Evolutionary conservation across 345 rosid species (phyloP).

Genomic region (Populus tremula): DNA sequence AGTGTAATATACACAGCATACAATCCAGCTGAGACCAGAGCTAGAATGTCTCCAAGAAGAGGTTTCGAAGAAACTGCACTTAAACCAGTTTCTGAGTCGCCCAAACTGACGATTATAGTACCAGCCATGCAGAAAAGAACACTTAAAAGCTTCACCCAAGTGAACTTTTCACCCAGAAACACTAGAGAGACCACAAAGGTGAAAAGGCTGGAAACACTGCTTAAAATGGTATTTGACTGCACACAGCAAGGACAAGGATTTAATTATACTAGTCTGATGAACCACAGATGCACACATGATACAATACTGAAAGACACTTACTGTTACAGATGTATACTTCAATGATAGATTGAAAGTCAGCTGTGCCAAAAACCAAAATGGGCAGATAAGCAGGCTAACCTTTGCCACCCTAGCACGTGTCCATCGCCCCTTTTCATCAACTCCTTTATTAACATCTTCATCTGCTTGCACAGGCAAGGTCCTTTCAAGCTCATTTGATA

Average conservation of each 20-base stretch:
- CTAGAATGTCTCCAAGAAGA: conserved; percentile 72
- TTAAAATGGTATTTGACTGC: conserved; percentile 93
- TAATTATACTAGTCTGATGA: conserved; percentile 4
- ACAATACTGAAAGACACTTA: conserved; percentile 31
- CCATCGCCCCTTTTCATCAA: conserved; percentile 88
- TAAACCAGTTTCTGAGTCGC: conserved; percentile 55
- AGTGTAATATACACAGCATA: conserved; percentile 86
- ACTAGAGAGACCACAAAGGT: conserved; percentile 75
- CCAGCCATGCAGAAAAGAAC: conserved; percentile 96
- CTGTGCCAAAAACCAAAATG: conserved; percentile 94
- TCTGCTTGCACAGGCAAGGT: conserved; percentile 23
- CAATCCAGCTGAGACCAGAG: conserved; percentile 70
- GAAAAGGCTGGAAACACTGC: conserved; percentile 90
- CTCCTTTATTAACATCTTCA: conserved; percentile 25
- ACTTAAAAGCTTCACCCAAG: conserved; percentile 82
- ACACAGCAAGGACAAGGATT: conserved; percentile 15
- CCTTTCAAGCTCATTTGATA: conserved; percentile 26
- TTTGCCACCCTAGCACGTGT: conserved; percentile 75
- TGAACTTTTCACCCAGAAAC: conserved; percentile 81
- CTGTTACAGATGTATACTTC: conserved; percentile 89
- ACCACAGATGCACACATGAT: conserved; percentile 1
- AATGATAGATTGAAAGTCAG: conserved; percentile 83
- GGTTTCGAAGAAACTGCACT: conserved; percentile 57
- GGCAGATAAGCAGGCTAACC: conserved; percentile 77
- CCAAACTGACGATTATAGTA: conserved; percentile 79